Evolutionary conservation across 1,284 basidiomycete genomes (phyloP), one percentile per base, ranked within the genome.

Genomic region (Cutaneotrichosporon sp.): DNA sequence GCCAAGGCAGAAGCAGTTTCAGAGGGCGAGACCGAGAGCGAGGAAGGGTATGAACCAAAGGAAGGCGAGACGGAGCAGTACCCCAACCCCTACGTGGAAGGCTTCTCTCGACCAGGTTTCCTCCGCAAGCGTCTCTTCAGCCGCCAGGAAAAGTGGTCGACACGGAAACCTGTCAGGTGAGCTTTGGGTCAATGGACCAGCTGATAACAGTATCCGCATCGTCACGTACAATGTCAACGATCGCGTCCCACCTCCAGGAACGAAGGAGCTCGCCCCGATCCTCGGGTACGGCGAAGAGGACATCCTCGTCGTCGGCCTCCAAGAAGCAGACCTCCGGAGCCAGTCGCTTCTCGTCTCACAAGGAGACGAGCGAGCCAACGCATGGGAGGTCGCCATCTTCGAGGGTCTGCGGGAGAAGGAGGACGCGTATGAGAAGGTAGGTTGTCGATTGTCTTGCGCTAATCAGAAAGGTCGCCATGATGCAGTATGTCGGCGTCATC

Each of bases 361-460:
- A 47, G 76, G 76, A 1, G 70, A 62, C 31, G 62, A 77, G 59
- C 82, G 85, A 18, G 85, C 85, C 0, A 72, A 82, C 18, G 80
- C 83, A 50, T 87, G 86, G 86, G 84, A 86, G 72, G 61, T 74
- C 5, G 73, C 77, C 34, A 75, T 86, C n/a, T 76, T 84, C 47
- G 65, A 72, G 0, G 85, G 83, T 73, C 76, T 87, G 4, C 84
- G 86, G 31, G 65, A 73, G 3, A 77, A 81, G 30, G 70, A 81
- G 30, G 69, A 65, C 11, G 67, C 71, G 22, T 78, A 71, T 34
- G 75, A 76, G 50, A 72, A 69, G 61, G 72, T 76, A 16, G 9
- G 67, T 63, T 7, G 4, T 10, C 9, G 4, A 7, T 6, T 4
- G 13, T 14, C 5, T 2, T 4, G 5, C 4, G 32, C 11, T 40